These are phyloP conservation scores for Ascochyta koolunga DNA, from an alignment of 2,329 filamentous ascomycete genomes.

Conservation along the genomic window DNA sequence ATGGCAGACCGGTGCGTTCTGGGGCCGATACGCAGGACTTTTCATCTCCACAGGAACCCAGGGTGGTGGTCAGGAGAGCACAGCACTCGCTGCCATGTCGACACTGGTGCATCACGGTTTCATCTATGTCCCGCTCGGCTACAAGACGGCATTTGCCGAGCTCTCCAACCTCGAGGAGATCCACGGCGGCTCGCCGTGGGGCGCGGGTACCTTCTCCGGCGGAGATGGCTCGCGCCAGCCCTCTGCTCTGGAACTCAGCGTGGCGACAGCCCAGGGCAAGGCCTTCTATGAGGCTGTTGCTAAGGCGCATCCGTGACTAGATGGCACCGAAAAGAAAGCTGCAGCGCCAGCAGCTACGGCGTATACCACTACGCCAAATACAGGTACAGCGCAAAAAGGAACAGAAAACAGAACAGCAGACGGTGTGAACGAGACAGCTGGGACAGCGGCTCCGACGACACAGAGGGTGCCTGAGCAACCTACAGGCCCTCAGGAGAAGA, in stretches of 20 bases:
- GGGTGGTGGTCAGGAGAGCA: constrained; percentile 94
- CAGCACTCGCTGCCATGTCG: constrained; percentile 78
- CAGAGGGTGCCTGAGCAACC: constrained; percentile 16
- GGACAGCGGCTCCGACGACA: constrained; percentile 25
- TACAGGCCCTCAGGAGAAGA: constrained; percentile 40
- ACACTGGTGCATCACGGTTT: constrained; percentile 93
- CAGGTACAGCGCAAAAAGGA: constrained; percentile 5
- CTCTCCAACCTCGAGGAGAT: constrained; percentile 77
- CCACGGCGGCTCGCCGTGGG: constrained; percentile 89
- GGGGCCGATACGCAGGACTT: constrained; percentile 87
- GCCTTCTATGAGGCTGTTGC: constrained; percentile 77
- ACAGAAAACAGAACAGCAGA: constrained; percentile 13
- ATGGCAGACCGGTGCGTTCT: constrained; percentile 78
- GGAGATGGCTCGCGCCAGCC: constrained; percentile 86
- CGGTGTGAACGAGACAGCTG: constrained; percentile 19
- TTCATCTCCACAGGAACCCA: constrained; percentile 84
- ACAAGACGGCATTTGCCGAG: constrained; percentile 75
- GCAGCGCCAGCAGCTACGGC: background rate
- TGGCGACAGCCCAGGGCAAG: constrained; percentile 85
- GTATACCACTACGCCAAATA: constrained; percentile 1
- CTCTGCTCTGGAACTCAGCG: constrained; percentile 71
- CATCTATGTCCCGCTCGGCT: constrained; percentile 94
- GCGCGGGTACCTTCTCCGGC: constrained; percentile 85
- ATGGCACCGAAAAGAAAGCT: constrained; percentile 55
- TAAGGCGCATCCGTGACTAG: constrained; percentile 80